Percentiles rank a stretch among this genome's conserved stretches.
phyloP scores from a whole-genome alignment of 2,329 filamentous ascomycete species.

The Hypocreales sp. region DNA sequence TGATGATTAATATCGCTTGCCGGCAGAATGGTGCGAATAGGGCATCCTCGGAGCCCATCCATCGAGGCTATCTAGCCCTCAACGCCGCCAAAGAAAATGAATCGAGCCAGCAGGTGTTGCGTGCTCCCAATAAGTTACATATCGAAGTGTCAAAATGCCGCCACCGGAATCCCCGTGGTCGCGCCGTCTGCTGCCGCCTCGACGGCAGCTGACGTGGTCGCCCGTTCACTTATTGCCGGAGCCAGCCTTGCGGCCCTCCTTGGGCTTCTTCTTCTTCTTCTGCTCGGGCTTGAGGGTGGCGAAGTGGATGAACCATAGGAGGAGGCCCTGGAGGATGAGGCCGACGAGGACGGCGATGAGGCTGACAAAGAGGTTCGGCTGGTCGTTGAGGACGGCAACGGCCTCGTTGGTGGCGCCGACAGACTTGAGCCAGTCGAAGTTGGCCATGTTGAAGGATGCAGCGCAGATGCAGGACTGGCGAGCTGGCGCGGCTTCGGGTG shows the following conservation, averaged over 20 bases:
- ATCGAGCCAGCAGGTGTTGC: no score
- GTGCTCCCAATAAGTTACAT: no score
- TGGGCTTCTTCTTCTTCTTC: slow-evolving; percentile 28
- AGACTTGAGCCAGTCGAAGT: slow-evolving; percentile 40
- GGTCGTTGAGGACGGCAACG: slow-evolving; percentile 44
- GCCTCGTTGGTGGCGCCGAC: slow-evolving; percentile 43
- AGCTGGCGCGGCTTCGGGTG: no score
- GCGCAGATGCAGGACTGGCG: not conserved
- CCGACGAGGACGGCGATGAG: slow-evolving; percentile 37
- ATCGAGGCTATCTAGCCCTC: no score
- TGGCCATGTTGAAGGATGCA: slow-evolving; percentile 19
- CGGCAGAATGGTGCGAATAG: no score
- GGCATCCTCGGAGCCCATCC: no score
- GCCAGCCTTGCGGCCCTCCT: slow-evolving; percentile 7
- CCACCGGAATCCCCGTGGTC: no score
- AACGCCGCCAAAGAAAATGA: no score
- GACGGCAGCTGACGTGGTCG: no score
- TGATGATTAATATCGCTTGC: no score
- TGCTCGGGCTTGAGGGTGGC: slow-evolving; percentile 47
- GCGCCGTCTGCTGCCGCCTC: no score
- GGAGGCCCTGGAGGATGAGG: slow-evolving; percentile 26
- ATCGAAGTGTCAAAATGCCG: no score
- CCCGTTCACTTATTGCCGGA: not conserved
- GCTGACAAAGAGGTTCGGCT: slow-evolving; percentile 41
- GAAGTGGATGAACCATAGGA: slow-evolving; percentile 43